Evolutionary conservation across 768 basidiomycete species (phyloP).

Genomic region (Holtermannia corniformis): DNA sequence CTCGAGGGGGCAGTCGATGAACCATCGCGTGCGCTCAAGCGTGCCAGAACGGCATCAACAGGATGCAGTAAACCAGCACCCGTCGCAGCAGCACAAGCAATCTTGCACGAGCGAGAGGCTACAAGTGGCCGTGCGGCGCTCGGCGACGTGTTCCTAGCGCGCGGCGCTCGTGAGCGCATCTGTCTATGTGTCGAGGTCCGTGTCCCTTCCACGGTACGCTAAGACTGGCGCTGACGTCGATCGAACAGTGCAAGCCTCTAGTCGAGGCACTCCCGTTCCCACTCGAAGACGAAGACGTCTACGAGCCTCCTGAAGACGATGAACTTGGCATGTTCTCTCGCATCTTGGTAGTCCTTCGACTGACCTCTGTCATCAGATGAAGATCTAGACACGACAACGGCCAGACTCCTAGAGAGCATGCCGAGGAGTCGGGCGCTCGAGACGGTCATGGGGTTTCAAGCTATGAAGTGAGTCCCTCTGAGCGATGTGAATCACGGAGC

Average conservation of each 20-base stretch:
- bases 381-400: constrained; percentile 32
- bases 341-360: neutral
- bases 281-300: constrained; percentile 36
- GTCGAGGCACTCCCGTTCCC: constrained; percentile 28
- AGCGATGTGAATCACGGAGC: neutral
- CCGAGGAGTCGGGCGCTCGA: constrained; percentile 38
- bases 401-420: constrained; percentile 20
- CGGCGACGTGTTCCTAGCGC: constrained; percentile 36
- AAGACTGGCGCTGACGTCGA: neutral
- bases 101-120: too few species aligned
- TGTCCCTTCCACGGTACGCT: too few species aligned
- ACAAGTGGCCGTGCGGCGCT: too few species aligned
- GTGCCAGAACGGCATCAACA: neutral
- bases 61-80: neutral
- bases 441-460: constrained; percentile 33
- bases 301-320: constrained; percentile 35
- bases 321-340: constrained; percentile 15
- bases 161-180: constrained; percentile 20
- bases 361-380: constrained; percentile 21
- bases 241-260: neutral
- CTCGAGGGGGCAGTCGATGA: neutral
- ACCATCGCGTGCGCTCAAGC: too few species aligned
- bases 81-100: neutral
- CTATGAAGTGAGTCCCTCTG: constrained; percentile 30
- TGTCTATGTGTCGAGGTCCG: constrained; percentile 1